phyloP scores from a whole-genome alignment of 306 rosid genomes.

The Vachellia pachyceras region DNA sequence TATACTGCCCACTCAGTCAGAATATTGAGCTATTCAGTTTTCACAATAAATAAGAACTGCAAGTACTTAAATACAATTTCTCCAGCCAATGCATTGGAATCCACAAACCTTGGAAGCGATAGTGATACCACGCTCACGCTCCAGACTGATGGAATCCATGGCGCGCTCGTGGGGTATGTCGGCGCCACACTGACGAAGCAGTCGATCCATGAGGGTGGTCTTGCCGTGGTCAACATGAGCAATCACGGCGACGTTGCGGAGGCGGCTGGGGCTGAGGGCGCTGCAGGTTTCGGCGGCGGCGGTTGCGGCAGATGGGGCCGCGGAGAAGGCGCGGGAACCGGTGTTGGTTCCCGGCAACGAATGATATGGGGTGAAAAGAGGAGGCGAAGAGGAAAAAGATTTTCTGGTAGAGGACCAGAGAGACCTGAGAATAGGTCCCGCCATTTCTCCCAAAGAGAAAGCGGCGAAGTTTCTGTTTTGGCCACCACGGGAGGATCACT shows the following conservation, averaged over 20 bases:
- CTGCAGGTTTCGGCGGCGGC: constrained; percentile 31
- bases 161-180: constrained; percentile 97
- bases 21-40: not conserved
- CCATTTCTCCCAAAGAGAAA: constrained; percentile 53
- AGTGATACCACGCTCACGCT: constrained; percentile 98
- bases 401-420: constrained; percentile 69
- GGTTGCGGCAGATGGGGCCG: constrained; percentile 50
- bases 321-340: constrained; percentile 64
- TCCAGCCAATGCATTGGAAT: not conserved
- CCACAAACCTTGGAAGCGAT: constrained; percentile 79
- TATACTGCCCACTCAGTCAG: not conserved
- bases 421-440: constrained; percentile 76
- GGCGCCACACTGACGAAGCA: constrained; percentile 98
- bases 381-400: constrained; percentile 52
- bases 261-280: constrained; percentile 65
- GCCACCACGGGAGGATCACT: not conserved
- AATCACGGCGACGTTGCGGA: constrained; percentile 94
- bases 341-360: constrained; percentile 30
- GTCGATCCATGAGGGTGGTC: constrained; percentile 99
- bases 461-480: constrained; percentile 30
- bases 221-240: constrained; percentile 99
- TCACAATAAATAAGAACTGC: not conserved
- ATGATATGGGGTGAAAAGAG: constrained; percentile 24
- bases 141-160: constrained; percentile 85
- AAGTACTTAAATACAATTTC: not conserved